Percentiles rank a stretch among this genome's conserved stretches.
Conservation (phyloP, 148 eudicot species). For the Rheum nobile region DNA sequence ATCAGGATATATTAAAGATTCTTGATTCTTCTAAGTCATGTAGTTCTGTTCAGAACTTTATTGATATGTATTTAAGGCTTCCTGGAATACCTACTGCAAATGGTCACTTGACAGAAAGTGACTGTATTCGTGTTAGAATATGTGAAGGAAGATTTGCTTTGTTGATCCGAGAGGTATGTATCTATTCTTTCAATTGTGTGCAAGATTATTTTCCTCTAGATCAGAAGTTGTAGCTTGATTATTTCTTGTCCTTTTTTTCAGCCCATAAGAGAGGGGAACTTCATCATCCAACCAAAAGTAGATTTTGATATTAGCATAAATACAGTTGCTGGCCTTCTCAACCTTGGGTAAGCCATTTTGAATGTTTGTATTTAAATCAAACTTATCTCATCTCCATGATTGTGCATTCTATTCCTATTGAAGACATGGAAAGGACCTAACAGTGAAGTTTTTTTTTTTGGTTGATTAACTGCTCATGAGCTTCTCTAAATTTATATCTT, state of each 20-base stretch:
- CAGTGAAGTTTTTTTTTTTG: background rate
- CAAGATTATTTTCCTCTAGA: background rate
- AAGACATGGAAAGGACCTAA: background rate
- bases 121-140: conserved; percentile 90
- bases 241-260: conserved; percentile 13
- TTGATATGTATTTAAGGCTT: conserved; percentile 74
- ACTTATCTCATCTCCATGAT: background rate
- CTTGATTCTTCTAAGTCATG: conserved; percentile 74
- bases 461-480: background rate
- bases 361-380: background rate
- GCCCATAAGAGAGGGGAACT: conserved; percentile 98
- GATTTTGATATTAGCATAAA: conserved; percentile 93
- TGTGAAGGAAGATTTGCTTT: conserved; percentile 98
- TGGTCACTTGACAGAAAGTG: conserved; percentile 80
- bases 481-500: background rate
- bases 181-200: background rate
- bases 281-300: conserved; percentile 94
- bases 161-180: conserved; percentile 84
- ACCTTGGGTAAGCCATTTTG: conserved; percentile 62
- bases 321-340: conserved; percentile 96
- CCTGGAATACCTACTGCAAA: conserved; percentile 72
- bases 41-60: conserved; percentile 90
- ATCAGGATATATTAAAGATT: conserved; percentile 77
- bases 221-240: background rate
- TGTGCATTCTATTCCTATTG: background rate